Percentiles rank a stretch among this genome's conserved stretches.
phyloP scores from a whole-genome alignment of 805 yeast species.

The Schwanniomyces yamadae region DNA sequence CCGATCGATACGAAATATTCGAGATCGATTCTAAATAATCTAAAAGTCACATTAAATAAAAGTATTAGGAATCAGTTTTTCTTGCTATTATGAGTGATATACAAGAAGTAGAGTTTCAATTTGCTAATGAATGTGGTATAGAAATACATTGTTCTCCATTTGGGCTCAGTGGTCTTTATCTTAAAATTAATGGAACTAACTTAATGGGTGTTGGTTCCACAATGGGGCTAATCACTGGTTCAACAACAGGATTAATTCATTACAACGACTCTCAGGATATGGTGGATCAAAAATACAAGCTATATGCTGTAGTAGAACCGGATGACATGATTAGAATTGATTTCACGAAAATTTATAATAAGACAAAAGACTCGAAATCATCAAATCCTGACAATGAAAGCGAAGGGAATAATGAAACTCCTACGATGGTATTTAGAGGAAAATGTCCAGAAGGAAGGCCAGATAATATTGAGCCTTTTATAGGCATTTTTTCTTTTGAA shows the following conservation, averaged over 20 bases:
- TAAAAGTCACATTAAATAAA: too few species aligned
- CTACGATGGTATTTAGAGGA: constrained; percentile 50
- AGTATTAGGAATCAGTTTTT: too few species aligned
- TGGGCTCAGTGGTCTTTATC: constrained; percentile 52
- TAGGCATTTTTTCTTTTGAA: constrained; percentile 55
- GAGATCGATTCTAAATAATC: too few species aligned
- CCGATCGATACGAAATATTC: too few species aligned
- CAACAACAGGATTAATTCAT: constrained; percentile 47
- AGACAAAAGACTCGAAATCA: constrained; percentile 10
- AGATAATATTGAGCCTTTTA: constrained; percentile 51
- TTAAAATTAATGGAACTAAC: constrained; percentile 47
- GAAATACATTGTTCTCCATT: constrained; percentile 59
- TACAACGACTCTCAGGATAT: constrained; percentile 49
- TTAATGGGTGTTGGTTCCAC: constrained; percentile 56
- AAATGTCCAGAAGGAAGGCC: constrained; percentile 54
- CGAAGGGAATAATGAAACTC: constrained; percentile 35
- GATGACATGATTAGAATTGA: constrained; percentile 48
- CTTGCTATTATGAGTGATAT: constrained; percentile 8
- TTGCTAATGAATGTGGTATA: constrained; percentile 50
- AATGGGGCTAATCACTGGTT: constrained; percentile 56
- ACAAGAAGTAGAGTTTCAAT: constrained; percentile 31
- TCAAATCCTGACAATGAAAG: too few species aligned
- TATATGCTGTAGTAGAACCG: constrained; percentile 49
- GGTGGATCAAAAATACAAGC: constrained; percentile 46
- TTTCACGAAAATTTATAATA: constrained; percentile 41